phyloP scores from a whole-genome alignment of 768 basidiomycete species.

The Suillus discolor region DNA sequence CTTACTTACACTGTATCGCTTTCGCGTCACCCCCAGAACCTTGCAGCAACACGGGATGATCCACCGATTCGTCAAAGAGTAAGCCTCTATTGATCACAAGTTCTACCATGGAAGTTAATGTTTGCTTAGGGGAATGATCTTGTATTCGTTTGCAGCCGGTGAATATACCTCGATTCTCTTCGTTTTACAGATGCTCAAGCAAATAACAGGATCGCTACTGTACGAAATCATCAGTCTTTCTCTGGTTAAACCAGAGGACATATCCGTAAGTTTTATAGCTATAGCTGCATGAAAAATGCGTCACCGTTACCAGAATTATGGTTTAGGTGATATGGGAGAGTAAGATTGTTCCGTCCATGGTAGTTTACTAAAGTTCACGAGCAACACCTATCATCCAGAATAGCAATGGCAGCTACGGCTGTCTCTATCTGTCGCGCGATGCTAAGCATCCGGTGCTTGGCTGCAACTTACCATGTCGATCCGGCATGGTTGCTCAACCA shows the following conservation, averaged over 20 bases:
- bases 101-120: no score
- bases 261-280: not conserved
- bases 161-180: no score
- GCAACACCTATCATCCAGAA: not conserved
- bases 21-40: no score
- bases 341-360: constrained; percentile 2
- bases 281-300: not conserved
- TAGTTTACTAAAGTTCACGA: not conserved
- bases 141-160: no score
- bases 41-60: no score
- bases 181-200: no score
- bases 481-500: no score
- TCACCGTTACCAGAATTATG: constrained; percentile 8
- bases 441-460: constrained; percentile 7
- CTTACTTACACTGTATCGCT: no score
- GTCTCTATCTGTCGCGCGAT: constrained; percentile 40
- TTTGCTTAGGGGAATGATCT: no score
- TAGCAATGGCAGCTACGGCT: constrained; percentile 13
- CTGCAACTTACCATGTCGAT: no score
- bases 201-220: not conserved
- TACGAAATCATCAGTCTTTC: constrained; percentile 16
- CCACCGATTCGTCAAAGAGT: no score
- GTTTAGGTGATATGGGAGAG: constrained; percentile 10
- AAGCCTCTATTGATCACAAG: no score
- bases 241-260: constrained; percentile 7